Evolutionary conservation across 768 basidiomycete genomes (phyloP).

Genomic region (Candolleomyces eurysporus): DNA sequence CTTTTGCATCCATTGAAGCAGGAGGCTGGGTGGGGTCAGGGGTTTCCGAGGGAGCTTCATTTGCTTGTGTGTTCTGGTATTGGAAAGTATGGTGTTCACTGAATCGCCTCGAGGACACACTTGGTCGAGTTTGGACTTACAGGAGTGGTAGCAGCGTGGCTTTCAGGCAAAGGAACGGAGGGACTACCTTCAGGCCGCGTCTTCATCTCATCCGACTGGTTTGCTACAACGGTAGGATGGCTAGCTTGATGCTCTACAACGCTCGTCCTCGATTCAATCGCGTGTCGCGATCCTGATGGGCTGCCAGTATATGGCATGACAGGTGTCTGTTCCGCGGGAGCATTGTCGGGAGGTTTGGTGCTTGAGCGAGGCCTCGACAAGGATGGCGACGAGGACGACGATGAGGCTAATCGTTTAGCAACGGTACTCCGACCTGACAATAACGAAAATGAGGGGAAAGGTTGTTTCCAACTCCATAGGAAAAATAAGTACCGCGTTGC

Average conservation of each 20-base stretch:
- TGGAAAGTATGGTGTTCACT: too few relatives aligned
- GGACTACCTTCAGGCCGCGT: too few relatives aligned
- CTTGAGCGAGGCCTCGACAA: neutral
- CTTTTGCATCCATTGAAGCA: slow-evolving; percentile 17
- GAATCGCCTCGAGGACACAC: too few relatives aligned
- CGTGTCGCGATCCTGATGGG: neutral
- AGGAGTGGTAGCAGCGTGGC: too few relatives aligned
- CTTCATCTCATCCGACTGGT: too few relatives aligned
- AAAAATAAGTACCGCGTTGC: slow-evolving; percentile 24
- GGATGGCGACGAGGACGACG: neutral
- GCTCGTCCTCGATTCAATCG: too few relatives aligned
- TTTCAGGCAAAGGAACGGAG: too few relatives aligned
- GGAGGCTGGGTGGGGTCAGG: slow-evolving; percentile 43
- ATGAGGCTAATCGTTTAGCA: slow-evolving; percentile 19
- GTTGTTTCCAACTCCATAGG: neutral
- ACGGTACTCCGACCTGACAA: slow-evolving; percentile 20
- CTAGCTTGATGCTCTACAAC: neutral
- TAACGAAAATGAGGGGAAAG: slow-evolving; percentile 8
- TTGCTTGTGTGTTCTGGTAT: neutral
- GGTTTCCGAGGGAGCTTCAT: slow-evolving; percentile 22
- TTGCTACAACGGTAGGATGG: neutral
- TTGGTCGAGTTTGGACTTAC: neutral
- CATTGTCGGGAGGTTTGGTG: neutral
- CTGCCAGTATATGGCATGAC: too few relatives aligned
- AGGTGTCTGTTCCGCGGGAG: neutral